Base-by-base conservation (phyloP, 2,329 filamentous ascomycete genomes). In the Tolypocladium guangdongense region DNA sequence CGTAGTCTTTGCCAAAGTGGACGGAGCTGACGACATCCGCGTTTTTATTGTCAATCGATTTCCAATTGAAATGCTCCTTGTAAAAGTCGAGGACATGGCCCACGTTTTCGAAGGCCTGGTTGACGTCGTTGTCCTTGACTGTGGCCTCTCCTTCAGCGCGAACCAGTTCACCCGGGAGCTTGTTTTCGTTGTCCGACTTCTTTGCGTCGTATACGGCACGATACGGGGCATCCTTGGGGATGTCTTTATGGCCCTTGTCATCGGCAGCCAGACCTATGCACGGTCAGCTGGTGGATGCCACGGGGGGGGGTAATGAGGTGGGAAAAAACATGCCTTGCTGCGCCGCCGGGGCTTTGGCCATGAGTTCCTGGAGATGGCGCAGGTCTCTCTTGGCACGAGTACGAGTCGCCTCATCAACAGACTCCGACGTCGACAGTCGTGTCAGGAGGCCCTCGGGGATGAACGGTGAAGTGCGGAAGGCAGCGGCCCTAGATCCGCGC, bases 41-140 rank as follows among this genome's bases (percentile, higher is more conserved):
- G 55, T 75, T 74, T 49, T 72, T 67, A 65, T 78, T 74, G 64
- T 81, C 74, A 53, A 80, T 74, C 0, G 75, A 78, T 30, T 74
- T 67, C 72, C 76, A 78, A 41, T 69, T 62, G 58, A 79, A 80
- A 36, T 72, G 65, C 12, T 75, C 66, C 50, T 68, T 66, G 66
- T 78, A 81, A 59, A 80, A 79, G 24, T 73, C 63, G 45, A 78
- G 66, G 0, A 78, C 76, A 11, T 65, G 63, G 27, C 76, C 76
- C 0, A 77, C 69, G 49, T 78, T 78, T 58, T 78, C 74, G 55
- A 69, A 79, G 1, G 72, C 74, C 50, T 77, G 68, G 56, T 79
- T 78, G 57, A 68, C 75, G 20, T 68, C 64, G 51, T 71, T 64
- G 55, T 78, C 75, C 45, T 66, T 62, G 48, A 63, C 57, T 2